These are phyloP conservation scores for Mortierella sp. DNA, from an alignment of 371 early-diverging fungal species.

Conservation along the genomic window DNA sequence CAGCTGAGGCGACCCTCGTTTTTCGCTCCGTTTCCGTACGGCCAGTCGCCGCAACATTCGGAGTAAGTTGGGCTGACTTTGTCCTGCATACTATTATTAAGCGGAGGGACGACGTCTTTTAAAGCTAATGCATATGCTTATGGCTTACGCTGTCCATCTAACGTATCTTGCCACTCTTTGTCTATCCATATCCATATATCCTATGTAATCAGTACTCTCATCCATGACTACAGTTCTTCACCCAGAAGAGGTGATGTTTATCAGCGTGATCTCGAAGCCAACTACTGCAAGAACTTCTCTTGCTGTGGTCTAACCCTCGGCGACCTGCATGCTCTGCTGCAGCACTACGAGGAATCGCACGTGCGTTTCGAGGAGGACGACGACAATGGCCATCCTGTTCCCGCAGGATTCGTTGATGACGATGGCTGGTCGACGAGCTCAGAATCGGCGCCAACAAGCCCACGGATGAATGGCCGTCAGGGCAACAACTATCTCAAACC, in stretches of 20 bases:
- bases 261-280: conserved; percentile 84
- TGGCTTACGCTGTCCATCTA: too few species aligned
- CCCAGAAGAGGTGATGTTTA: conserved; percentile 68
- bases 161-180: too few species aligned
- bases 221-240: conserved; percentile 46
- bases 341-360: conserved; percentile 94
- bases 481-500: conserved; percentile 18
- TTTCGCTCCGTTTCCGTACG: conserved; percentile 49
- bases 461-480: conserved; percentile 20
- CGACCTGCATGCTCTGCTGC: conserved; percentile 90
- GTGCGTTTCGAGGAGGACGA: conserved; percentile 88
- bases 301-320: conserved; percentile 89
- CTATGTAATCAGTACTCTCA: conserved; percentile 7
- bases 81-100: neutral
- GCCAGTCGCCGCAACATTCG: conserved; percentile 43
- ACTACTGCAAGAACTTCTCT: conserved; percentile 90
- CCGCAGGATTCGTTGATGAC: conserved; percentile 49
- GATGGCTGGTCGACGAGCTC: conserved; percentile 53
- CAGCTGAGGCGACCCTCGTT: conserved; percentile 50
- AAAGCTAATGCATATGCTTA: neutral
- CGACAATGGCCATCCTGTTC: conserved; percentile 48
- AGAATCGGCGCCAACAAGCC: conserved; percentile 24
- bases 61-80: conserved; percentile 27
- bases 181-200: too few species aligned
- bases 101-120: neutral